Evolutionary conservation across 305 asterid genomes (phyloP), one percentile per base, ranked within the genome.

Genomic region (Fraxinus albicans): DNA sequence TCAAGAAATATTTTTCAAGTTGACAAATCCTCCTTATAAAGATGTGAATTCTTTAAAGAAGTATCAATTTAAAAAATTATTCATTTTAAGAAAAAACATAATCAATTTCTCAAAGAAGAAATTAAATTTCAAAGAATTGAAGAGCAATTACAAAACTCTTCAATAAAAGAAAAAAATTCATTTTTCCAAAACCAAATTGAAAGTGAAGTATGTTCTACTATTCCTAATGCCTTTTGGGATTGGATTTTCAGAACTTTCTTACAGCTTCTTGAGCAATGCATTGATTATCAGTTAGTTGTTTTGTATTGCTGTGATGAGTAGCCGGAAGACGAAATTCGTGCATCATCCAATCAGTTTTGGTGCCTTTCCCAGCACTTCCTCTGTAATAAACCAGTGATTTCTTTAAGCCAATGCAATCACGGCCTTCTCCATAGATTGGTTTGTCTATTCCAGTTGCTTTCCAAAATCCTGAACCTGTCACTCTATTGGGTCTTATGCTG

Each of bases 341-440:
- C 93, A 90, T 90, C 93, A 90, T 90, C 93, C 93, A 90, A 38
- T 90, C 90, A 13, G 93, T 90, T 58, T 90, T 90, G 31, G 86
- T 87, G 55, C 91, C 93, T 80, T 86, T 88, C 7, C 91, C 90
- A 31, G 93, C 91, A 53, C 82, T 86, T 78, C 93, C 93, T 29
- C 83, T 38, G 27, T 87, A 88, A 42, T 83, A 88, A 6, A 88
- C 93, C 19, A 90, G 86, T 9, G 93, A 87, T 80, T 90, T 90
- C 86, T 90, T 90, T 29, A 90, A 87, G 25, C 93, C 93, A 40
- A 88, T 90, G 80, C 88, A 80, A 3, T 77, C 60, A 15, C 34
- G 82, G 6, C 67, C 60, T 40, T 75, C 79, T 8, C 87, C 86
- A 12, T 84, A 86, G 21, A 90, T 81, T 9, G 88, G 89, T 21